Evolutionary conservation across 2,329 filamentous ascomycete species (phyloP).

Genomic region (Aureobasidium sp.): DNA sequence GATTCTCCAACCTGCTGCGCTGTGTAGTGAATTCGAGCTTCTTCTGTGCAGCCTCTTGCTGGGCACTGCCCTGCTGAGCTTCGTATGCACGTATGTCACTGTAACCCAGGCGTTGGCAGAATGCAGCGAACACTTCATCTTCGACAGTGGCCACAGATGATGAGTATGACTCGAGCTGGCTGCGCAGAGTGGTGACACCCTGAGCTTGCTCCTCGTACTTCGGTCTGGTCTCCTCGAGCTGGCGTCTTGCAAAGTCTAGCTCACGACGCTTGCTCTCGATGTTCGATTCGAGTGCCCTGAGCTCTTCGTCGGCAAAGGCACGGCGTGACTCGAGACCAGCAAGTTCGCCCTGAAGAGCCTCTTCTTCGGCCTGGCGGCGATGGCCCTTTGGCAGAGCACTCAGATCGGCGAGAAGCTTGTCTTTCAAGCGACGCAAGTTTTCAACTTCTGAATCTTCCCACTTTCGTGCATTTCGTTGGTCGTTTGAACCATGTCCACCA

Average conservation of each 20-base stretch:
- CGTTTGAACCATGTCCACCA: slow-evolving; percentile 74
- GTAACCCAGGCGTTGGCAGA: slow-evolving; percentile 83
- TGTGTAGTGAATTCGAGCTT: slow-evolving; percentile 82
- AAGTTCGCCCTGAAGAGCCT: slow-evolving; percentile 72
- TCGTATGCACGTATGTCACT: slow-evolving; percentile 88
- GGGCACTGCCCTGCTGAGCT: slow-evolving; percentile 81
- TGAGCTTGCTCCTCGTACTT: slow-evolving; percentile 68
- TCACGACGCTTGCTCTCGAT: slow-evolving; percentile 78
- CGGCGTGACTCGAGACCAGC: slow-evolving; percentile 72
- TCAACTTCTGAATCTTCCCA: slow-evolving; percentile 90
- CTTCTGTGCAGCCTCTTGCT: slow-evolving; percentile 83
- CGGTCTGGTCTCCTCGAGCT: slow-evolving; percentile 68
- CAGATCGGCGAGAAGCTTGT: slow-evolving; percentile 71
- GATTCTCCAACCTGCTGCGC: slow-evolving; percentile 54
- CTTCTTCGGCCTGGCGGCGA: slow-evolving; percentile 69
- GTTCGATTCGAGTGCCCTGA: slow-evolving; percentile 74
- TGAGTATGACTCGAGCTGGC: slow-evolving; percentile 50
- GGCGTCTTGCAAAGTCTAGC: slow-evolving; percentile 62
- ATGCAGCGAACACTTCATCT: slow-evolving; percentile 77
- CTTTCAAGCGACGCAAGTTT: slow-evolving; percentile 67
- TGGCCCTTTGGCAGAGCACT: slow-evolving; percentile 72
- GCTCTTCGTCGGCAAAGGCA: slow-evolving; percentile 64
- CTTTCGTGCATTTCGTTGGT: slow-evolving; percentile 62
- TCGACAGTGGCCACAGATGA: slow-evolving; percentile 71
- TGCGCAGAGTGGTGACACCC: slow-evolving; percentile 57